Evolutionary conservation across 805 yeast genomes (phyloP), one percentile per base, ranked within the genome.

Genomic region (Cyberlindnera lachancei): DNA sequence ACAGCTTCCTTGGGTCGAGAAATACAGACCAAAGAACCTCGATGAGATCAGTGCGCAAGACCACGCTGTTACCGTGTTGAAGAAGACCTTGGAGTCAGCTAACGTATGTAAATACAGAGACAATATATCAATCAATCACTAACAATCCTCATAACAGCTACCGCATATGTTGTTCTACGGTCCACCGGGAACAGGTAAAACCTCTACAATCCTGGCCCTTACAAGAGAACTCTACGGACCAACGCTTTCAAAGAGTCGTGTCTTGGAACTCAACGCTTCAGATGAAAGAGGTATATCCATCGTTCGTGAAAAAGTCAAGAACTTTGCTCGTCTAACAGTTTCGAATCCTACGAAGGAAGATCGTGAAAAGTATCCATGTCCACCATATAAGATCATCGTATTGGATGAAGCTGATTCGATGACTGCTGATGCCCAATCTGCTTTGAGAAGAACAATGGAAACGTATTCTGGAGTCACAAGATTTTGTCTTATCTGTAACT

Each of bases 371-470:
- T 88, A 87, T 59, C 96, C 97, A 2, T 90, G 97, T 53, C 97
- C 98, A 1, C 96, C 97, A 5, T 92, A 84, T 59, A 92, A 92
- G 55, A 75, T 92, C 47, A 81, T 92, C 42, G 84, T 92, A 26
- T 61, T 92, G 33, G 96, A 88, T 61, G 96, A 88, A 58, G 96
- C 96, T 1, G 96, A 92, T 56, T 85, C 95, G 10, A 92, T 92
- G 96, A 92, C 98, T 8, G 73, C 85, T 26, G 96, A 86, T 48
- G 98, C 98, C 0, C 98, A 92, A 54, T 75, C 87, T 34, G 98
- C 98, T 2, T 66, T 92, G 42, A 75, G 98, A 61, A 73, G 98
- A 58, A 90, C 95, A 1, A 86, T 86, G 97, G 96, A 86, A 53
- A 83, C 79, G 4, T 88, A 84, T 58, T 82, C 97, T 2, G 71